These are phyloP conservation scores for Cenchrus americanus DNA, from an alignment of 176 grass and related monocot species.

Conservation along the genomic window DNA sequence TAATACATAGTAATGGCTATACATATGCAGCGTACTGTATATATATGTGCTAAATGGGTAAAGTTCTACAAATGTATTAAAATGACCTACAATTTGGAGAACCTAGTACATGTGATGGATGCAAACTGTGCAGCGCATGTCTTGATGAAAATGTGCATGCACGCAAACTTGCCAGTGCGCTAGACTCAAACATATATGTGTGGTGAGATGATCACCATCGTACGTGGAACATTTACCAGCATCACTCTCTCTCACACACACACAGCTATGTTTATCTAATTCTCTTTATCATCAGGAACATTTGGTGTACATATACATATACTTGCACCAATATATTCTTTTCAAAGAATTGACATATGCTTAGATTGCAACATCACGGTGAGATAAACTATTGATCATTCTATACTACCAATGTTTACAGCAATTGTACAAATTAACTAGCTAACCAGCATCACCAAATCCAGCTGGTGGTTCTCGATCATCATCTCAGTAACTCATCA, in stretches of 20 bases:
- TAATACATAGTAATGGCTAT: not conserved
- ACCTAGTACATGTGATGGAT: no score
- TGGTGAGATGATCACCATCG: not conserved
- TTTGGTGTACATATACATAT: not conserved
- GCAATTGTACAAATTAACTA: slow-evolving; percentile 34
- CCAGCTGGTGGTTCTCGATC: not conserved
- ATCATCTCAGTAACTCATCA: not conserved
- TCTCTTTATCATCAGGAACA: not conserved
- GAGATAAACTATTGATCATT: slow-evolving; percentile 6
- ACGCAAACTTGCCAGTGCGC: not conserved
- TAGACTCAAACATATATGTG: not conserved
- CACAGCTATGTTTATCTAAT: not conserved
- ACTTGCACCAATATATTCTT: not conserved
- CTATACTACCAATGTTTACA: slow-evolving; percentile 4
- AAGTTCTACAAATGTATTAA: not conserved
- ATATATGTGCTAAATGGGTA: not conserved
- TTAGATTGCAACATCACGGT: not conserved
- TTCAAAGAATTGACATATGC: not conserved
- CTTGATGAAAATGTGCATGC: not conserved
- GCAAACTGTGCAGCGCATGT: not conserved
- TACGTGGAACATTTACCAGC: not conserved
- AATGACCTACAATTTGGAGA: no score
- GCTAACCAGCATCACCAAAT: slow-evolving; percentile 26
- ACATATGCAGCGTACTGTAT: not conserved
- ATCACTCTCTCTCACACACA: not conserved